phyloP scores from a whole-genome alignment of 2,329 filamentous ascomycete species.

The Fusarium sp. region DNA sequence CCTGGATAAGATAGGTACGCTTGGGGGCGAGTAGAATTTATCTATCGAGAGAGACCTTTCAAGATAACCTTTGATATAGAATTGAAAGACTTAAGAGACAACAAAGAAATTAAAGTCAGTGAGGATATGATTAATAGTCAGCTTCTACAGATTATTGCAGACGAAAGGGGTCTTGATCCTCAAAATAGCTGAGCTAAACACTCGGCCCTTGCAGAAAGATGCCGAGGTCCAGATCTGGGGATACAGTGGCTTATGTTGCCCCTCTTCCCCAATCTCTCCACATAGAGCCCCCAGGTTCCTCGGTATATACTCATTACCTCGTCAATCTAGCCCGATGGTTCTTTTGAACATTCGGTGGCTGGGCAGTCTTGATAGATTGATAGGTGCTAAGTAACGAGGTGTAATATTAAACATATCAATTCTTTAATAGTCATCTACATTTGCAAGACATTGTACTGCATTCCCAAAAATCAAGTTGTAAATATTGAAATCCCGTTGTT shows the following conservation, averaged over 20 bases:
- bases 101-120: not conserved
- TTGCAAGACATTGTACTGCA: not conserved
- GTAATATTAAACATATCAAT: not conserved
- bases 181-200: not conserved
- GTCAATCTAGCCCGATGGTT: too few relatives aligned
- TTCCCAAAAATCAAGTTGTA: conserved; percentile 4
- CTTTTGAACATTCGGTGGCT: too few relatives aligned
- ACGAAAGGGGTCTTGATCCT: conserved; percentile 11
- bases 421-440: not conserved
- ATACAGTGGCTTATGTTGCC: conserved; percentile 20
- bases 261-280: conserved; percentile 44
- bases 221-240: conserved; percentile 47
- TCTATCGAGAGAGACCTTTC: not conserved
- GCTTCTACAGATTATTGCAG: conserved; percentile 21
- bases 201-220: conserved; percentile 35
- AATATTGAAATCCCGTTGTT: conserved; percentile 37
- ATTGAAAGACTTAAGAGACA: not conserved
- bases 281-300: conserved; percentile 19
- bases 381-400: too few relatives aligned
- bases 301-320: not conserved
- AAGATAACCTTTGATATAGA: not conserved
- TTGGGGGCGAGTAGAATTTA: not conserved
- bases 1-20: not conserved
- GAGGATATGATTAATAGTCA: not conserved
- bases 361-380: too few relatives aligned